These are phyloP conservation scores for Bipolaris victoriae DNA, from an alignment of 2,329 filamentous ascomycete genomes.

Conservation along the genomic window DNA sequence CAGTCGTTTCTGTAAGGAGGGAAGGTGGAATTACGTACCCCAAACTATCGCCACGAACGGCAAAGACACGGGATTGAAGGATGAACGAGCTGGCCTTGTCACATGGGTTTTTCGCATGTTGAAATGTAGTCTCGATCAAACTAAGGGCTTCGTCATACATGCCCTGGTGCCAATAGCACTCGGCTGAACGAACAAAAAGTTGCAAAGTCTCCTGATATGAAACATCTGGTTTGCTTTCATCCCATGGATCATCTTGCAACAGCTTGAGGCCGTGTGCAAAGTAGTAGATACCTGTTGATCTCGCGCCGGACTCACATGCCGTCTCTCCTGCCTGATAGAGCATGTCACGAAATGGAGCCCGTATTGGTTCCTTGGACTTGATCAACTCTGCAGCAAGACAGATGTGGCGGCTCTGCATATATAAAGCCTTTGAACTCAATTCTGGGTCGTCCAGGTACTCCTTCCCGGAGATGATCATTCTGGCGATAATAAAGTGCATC, in stretches of 20 bases:
- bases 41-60: slow-evolving; percentile 73
- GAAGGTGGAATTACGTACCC: slow-evolving; percentile 28
- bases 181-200: slow-evolving; percentile 74
- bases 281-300: slow-evolving; percentile 81
- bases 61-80: slow-evolving; percentile 78
- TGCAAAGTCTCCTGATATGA: slow-evolving; percentile 84
- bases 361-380: slow-evolving; percentile 65
- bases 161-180: slow-evolving; percentile 81
- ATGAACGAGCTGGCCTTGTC: slow-evolving; percentile 88
- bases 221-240: slow-evolving; percentile 70
- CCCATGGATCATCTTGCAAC: slow-evolving; percentile 82
- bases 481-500: slow-evolving; percentile 91
- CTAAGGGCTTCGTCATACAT: slow-evolving; percentile 70
- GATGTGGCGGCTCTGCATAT: slow-evolving; percentile 80
- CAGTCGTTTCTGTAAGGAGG: not conserved
- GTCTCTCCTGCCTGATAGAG: slow-evolving; percentile 79
- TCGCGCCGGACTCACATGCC: slow-evolving; percentile 81
- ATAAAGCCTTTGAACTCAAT: slow-evolving; percentile 57
- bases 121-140: slow-evolving; percentile 73
- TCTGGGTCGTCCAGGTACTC: slow-evolving; percentile 63
- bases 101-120: slow-evolving; percentile 70
- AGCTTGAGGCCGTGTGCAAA: slow-evolving; percentile 77
- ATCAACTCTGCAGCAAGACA: slow-evolving; percentile 79
- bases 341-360: slow-evolving; percentile 73
- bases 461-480: slow-evolving; percentile 76